Percentiles rank a stretch among this genome's conserved stretches.
Conservation (phyloP, 2,329 filamentous ascomycete genomes). For the Penicillium sp. region DNA sequence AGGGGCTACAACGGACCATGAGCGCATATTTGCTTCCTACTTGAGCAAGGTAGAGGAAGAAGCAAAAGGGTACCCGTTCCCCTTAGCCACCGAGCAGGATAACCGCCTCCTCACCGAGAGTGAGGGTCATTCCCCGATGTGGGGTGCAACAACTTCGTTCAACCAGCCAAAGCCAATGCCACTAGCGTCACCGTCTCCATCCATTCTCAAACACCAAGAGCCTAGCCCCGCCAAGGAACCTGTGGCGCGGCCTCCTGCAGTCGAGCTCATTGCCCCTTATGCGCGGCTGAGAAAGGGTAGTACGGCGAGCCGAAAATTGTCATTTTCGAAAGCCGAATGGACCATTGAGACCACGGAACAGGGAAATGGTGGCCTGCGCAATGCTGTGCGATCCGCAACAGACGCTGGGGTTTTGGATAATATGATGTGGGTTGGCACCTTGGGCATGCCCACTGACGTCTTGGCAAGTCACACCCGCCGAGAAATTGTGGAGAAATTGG, state of each 20-base stretch:
- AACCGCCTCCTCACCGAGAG: constrained; percentile 60
- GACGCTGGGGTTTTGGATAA: constrained; percentile 68
- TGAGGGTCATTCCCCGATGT: constrained; percentile 72
- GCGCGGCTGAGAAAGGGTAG: constrained; percentile 14
- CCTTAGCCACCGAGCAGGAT: constrained; percentile 37
- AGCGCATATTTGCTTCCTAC: constrained; percentile 39
- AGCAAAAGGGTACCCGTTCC: constrained; percentile 31
- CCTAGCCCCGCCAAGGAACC: constrained; percentile 27
- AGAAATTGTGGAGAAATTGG: constrained; percentile 78
- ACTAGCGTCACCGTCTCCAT: constrained; percentile 69
- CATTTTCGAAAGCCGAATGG: constrained; percentile 79
- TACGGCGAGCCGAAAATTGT: constrained; percentile 58
- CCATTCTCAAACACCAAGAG: constrained; percentile 68
- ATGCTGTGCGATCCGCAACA: constrained; percentile 76
- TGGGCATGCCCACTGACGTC: constrained; percentile 91
- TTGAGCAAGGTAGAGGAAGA: constrained; percentile 26
- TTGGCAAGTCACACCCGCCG: constrained; percentile 72
- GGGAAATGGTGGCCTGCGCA: constrained; percentile 87
- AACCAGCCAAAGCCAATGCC: constrained; percentile 78
- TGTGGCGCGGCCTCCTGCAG: constrained; percentile 17
- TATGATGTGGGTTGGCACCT: constrained; percentile 84
- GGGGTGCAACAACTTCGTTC: constrained; percentile 63
- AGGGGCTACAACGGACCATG: constrained; percentile 43
- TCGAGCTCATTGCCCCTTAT: constrained; percentile 9
- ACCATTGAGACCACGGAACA: constrained; percentile 80